Conservation (phyloP, 148 eudicot species). For the Rhododendron molle region DNA sequence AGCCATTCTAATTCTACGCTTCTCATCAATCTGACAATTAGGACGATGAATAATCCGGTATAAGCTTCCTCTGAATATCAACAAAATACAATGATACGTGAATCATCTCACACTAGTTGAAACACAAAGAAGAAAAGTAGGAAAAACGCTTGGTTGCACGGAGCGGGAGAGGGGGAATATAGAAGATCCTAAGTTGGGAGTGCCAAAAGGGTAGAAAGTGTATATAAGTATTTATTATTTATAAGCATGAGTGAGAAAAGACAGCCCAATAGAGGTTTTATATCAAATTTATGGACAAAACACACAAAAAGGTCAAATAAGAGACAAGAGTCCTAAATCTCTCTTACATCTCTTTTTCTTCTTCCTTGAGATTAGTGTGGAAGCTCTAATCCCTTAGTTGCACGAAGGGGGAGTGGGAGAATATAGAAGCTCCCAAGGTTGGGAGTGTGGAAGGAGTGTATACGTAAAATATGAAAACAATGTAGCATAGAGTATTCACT, state of each 20-base stretch:
- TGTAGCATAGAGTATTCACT: neutral
- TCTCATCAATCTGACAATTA: constrained; percentile 88
- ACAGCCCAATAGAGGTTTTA: neutral
- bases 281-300: neutral
- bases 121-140: neutral
- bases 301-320: neutral
- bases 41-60: constrained; percentile 98
- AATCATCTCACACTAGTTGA: constrained; percentile 8
- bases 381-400: neutral
- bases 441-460: no score
- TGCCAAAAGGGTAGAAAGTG: neutral
- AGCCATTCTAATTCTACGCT: constrained; percentile 92
- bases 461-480: neutral
- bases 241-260: neutral
- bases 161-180: neutral
- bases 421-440: no score
- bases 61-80: constrained; percentile 83
- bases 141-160: neutral
- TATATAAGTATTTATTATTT: no score
- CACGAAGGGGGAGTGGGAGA: no score
- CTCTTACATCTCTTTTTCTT: neutral
- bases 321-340: neutral
- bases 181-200: neutral
- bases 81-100: constrained; percentile 1
- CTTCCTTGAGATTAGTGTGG: neutral